These are phyloP conservation scores for Hirsutella minnesotensis DNA, from an alignment of 2,329 filamentous ascomycete species.

Conservation along the genomic window DNA sequence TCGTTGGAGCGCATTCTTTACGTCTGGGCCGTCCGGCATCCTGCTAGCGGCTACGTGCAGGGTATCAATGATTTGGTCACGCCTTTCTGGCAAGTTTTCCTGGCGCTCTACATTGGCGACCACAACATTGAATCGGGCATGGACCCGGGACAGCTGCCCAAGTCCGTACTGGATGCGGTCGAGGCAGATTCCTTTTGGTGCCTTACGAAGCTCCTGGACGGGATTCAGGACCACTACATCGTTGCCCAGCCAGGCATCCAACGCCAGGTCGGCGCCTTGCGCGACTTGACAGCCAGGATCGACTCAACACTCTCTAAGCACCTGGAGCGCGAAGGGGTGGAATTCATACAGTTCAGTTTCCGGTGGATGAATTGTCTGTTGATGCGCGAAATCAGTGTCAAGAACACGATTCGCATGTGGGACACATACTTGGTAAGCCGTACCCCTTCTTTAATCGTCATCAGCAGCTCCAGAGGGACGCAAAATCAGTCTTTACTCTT, in stretches of 20 bases:
- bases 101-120: conserved; percentile 91
- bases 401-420: conserved; percentile 98
- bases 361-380: conserved; percentile 99
- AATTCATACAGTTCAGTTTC: conserved; percentile 99
- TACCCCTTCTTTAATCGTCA: neutral
- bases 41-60: conserved; percentile 94
- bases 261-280: conserved; percentile 76
- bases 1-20: conserved; percentile 92
- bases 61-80: conserved; percentile 97
- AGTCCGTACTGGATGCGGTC: conserved; percentile 84
- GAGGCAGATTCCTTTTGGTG: conserved; percentile 99
- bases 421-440: conserved; percentile 85
- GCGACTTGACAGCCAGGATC: conserved; percentile 84
- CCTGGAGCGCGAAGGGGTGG: conserved; percentile 79
- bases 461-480: neutral
- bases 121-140: conserved; percentile 85
- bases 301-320: conserved; percentile 77
- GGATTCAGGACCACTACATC: conserved; percentile 98
- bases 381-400: conserved; percentile 94
- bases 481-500: conserved; percentile 1
- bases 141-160: conserved; percentile 90
- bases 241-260: conserved; percentile 96
- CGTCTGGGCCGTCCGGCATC: conserved; percentile 94
- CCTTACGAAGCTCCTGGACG: conserved; percentile 91
- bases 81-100: conserved; percentile 95